phyloP scores from a whole-genome alignment of 768 basidiomycete species.

The Mrakia hoshinonis region DNA sequence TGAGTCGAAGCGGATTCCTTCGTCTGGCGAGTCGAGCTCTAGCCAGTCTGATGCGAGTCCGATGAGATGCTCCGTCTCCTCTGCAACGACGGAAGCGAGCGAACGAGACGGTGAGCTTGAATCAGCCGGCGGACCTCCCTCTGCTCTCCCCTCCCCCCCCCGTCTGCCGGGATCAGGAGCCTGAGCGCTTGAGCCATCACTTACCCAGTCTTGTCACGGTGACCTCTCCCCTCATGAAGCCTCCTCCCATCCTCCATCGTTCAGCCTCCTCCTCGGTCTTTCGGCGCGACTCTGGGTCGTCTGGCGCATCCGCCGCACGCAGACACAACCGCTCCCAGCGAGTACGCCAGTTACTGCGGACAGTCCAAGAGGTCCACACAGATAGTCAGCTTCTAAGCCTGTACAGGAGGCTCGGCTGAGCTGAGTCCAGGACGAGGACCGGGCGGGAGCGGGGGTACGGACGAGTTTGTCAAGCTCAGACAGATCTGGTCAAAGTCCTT shows the following conservation, averaged over 20 bases:
- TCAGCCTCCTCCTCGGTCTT: slow-evolving; percentile 56
- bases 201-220: slow-evolving; percentile 78
- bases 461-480: slow-evolving; percentile 29
- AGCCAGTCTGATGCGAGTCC: slow-evolving; percentile 87
- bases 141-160: background rate
- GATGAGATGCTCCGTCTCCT: slow-evolving; percentile 48
- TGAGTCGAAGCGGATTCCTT: slow-evolving; percentile 89
- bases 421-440: background rate
- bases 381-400: too few relatives aligned
- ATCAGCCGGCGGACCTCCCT: background rate
- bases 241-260: slow-evolving; percentile 73
- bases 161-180: too few relatives aligned
- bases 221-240: slow-evolving; percentile 72
- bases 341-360: slow-evolving; percentile 56
- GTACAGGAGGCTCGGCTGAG: background rate
- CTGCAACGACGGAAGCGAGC: slow-evolving; percentile 13
- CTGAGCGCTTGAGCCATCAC: slow-evolving; percentile 35
- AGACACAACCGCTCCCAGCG: slow-evolving; percentile 88
- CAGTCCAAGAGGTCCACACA: background rate
- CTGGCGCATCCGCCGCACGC: slow-evolving; percentile 35
- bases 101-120: background rate
- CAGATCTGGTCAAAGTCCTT: slow-evolving; percentile 29
- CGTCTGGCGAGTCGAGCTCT: slow-evolving; percentile 82
- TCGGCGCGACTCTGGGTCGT: slow-evolving; percentile 39
- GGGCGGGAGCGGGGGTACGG: background rate